These are phyloP conservation scores for Vachellia pachyceras DNA, from an alignment of 306 rosid genomes.

Conservation along the genomic window DNA sequence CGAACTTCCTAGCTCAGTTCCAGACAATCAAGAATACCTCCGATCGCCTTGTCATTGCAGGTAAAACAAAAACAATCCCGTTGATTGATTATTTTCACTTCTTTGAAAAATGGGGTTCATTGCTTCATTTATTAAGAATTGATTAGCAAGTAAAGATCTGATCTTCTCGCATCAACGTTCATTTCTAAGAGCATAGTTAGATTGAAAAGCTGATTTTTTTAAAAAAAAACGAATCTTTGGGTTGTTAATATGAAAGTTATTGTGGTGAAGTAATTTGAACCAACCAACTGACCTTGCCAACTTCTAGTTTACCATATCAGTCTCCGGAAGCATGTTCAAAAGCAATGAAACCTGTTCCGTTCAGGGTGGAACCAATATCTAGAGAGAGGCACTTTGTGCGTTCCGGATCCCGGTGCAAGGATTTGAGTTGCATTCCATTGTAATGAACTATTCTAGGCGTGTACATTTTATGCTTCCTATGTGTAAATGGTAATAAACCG, in stretches of 20 bases:
- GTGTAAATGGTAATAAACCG: no score
- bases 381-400: no score
- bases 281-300: no score
- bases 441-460: no score
- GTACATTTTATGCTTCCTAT: no score
- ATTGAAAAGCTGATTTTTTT: conserved; percentile 29
- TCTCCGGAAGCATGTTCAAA: no score
- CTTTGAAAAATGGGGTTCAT: conserved; percentile 1
- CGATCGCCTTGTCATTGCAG: conserved; percentile 93
- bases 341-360: no score
- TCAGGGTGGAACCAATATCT: no score
- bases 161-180: conserved; percentile 36
- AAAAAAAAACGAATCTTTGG: neutral
- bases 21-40: conserved; percentile 83
- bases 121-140: conserved; percentile 17
- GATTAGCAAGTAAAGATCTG: conserved; percentile 38
- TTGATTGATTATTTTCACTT: neutral
- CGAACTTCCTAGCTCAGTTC: conserved; percentile 96
- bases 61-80: conserved; percentile 37
- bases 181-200: conserved; percentile 24
- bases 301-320: no score
- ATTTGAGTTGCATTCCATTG: no score
- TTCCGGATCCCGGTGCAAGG: no score
- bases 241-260: neutral
- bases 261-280: no score